Evolutionary conservation across 2,329 filamentous ascomycete genomes (phyloP), one percentile per base, ranked within the genome.

Genomic region (Gyromitra esculenta): DNA sequence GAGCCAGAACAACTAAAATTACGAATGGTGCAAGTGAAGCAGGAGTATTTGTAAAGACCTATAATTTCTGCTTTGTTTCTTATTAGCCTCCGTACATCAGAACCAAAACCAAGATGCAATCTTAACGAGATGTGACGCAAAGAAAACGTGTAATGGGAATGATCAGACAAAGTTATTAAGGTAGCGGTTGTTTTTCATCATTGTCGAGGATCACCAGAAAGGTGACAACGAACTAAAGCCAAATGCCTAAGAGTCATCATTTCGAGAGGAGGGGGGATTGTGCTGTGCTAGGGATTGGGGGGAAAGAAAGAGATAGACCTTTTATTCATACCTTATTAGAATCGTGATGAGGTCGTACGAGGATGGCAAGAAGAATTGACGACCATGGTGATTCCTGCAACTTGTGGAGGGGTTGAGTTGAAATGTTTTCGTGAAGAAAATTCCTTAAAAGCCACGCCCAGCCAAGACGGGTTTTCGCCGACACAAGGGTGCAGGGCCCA

Each of bases 151-250:
- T n/a, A 69, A 15, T 6, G 35, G 41, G 37, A 67, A 77, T 66
- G 75, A 77, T 79, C 77, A 79, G 77, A 79, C 75, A 77, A 77
- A 70, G 57, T 79, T 79, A 75, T 62, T 75, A 79, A 79, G 77
- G 77, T 79, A 79, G 77, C 77, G 75, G 77, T 77, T 72, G 75
- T 75, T 79, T 79, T 75, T 79, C 77, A 77, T 79, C 77, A 79
- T 70, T 73, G 77, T 79, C 77, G 73, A 78, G 57, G 50, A 67
- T 37, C 69, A 72, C 65, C 68, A 69, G 66, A 72, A 77, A 77
- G 52, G 65, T 60, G 75, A 54, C 67, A 72, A 77, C 75, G 77
- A 79, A 71, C 77, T 79, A 79, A 79, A 79, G 77, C 77, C 77
- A 79, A 79, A 79, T 79, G 77, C 77, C 77, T 73, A 65, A 65